A percentile compares a stretch with the other conserved stretches of the same genome.
Conservation (phyloP, 192 early-diverging fungal species). For the Rhizophagus sp. region DNA sequence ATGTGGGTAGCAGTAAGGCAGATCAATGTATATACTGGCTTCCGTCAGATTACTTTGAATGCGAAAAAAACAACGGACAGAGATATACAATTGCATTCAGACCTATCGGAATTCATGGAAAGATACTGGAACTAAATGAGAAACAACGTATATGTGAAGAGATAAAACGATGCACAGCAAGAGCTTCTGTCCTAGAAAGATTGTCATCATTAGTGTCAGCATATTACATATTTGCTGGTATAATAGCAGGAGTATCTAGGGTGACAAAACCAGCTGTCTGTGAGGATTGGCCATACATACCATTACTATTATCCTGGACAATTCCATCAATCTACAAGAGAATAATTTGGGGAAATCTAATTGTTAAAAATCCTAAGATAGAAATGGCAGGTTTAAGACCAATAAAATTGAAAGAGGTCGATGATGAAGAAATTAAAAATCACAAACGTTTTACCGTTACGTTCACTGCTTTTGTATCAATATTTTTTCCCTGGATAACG, state of each 20-base stretch:
- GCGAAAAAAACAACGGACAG: no score
- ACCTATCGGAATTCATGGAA: no score
- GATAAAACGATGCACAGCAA: not conserved
- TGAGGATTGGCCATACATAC: not conserved
- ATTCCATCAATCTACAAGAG: not conserved
- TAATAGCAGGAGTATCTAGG: not conserved
- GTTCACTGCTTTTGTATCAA: not conserved
- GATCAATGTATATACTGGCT: not conserved
- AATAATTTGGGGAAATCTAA: not conserved
- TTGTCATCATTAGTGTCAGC: not conserved
- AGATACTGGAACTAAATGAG: no score
- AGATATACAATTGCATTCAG: no score
- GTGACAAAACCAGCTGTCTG: no score
- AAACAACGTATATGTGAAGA: not conserved
- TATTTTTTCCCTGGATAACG: not conserved
- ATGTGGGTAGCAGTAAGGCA: not conserved
- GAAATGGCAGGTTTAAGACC: not conserved
- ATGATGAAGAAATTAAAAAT: not conserved
- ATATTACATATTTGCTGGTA: slow-evolving; percentile 13
- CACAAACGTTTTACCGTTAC: not conserved
- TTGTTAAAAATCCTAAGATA: not conserved
- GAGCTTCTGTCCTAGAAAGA: not conserved
- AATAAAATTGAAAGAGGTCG: not conserved
- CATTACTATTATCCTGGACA: not conserved
- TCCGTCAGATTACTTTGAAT: no score